Evolutionary conservation across 306 rosid species (phyloP).

Genomic region (Castanea crenata): DNA sequence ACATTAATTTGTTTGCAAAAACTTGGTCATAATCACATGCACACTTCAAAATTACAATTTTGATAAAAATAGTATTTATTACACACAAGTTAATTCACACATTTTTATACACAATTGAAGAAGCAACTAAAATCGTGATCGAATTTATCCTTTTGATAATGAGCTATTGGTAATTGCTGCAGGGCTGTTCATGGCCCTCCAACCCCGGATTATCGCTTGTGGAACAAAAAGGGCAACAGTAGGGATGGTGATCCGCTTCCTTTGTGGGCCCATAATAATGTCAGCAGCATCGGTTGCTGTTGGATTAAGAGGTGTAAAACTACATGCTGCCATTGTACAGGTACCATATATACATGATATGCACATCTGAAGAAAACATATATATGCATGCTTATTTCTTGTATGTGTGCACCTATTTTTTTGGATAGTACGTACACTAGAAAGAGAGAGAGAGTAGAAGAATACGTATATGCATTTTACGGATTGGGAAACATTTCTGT

Average conservation of each 20-base stretch:
- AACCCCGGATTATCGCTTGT: slow-evolving; percentile 38
- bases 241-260: slow-evolving; percentile 41
- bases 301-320: slow-evolving; percentile 34
- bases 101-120: too few relatives aligned
- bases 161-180: background rate
- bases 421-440: background rate
- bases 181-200: slow-evolving; percentile 50
- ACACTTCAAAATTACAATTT: too few relatives aligned
- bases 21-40: background rate
- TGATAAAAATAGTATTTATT: background rate
- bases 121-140: too few relatives aligned
- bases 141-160: background rate
- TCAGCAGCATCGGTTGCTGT: slow-evolving; percentile 30
- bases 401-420: background rate
- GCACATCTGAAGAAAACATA: background rate
- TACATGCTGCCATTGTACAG: slow-evolving; percentile 46
- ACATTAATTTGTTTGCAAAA: background rate
- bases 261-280: slow-evolving; percentile 38
- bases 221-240: slow-evolving; percentile 34
- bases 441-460: too few relatives aligned
- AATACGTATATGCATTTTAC: background rate
- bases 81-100: too few relatives aligned
- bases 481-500: background rate
- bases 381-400: background rate
- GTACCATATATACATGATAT: slow-evolving; percentile 3